Conservation (phyloP, 2,329 filamentous ascomycete species). For the Penicillium sp. region DNA sequence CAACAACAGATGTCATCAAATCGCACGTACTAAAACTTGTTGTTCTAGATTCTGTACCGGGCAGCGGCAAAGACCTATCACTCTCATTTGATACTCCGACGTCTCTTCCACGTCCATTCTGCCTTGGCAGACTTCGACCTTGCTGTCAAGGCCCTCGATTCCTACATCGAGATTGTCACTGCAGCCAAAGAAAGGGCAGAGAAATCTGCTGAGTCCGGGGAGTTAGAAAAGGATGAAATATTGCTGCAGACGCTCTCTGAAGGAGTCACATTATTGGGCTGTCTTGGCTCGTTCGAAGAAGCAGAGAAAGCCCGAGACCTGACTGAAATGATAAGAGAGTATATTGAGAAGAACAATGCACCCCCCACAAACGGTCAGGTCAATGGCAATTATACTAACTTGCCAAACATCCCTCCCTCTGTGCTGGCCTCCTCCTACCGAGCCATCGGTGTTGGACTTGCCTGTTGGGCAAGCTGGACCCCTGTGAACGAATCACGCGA, state of each 20-base stretch:
- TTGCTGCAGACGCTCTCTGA: constrained; percentile 71
- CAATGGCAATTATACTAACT: constrained; percentile 15
- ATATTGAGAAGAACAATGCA: constrained; percentile 56
- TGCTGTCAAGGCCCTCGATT: constrained; percentile 81
- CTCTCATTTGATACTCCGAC: constrained; percentile 76
- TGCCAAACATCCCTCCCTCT: constrained; percentile 45
- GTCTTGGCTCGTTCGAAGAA: constrained; percentile 65
- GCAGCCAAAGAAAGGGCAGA: constrained; percentile 74
- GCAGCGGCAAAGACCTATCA: constrained; percentile 91
- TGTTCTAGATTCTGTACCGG: constrained; percentile 64
- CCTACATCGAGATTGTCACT: constrained; percentile 79
- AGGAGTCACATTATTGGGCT: constrained; percentile 70
- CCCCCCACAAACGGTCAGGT: constrained; percentile 18
- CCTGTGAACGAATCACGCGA: constrained; percentile 63
- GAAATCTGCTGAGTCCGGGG: constrained; percentile 55
- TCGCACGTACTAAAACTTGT: constrained; percentile 12
- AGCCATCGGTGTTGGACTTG: constrained; percentile 74
- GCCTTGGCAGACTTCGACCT: constrained; percentile 85
- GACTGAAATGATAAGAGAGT: constrained; percentile 61
- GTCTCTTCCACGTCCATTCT: constrained; percentile 79
- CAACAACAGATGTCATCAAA: not conserved
- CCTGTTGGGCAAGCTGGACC: constrained; percentile 77
- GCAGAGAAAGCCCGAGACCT: constrained; percentile 71
- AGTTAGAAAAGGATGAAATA: constrained; percentile 69
- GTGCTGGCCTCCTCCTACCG: constrained; percentile 66